A percentile compares a stretch with the other conserved stretches of the same genome.
Evolutionary conservation across 2,329 filamentous ascomycete genomes (phyloP).

Genomic region (Helotiales sp.): DNA sequence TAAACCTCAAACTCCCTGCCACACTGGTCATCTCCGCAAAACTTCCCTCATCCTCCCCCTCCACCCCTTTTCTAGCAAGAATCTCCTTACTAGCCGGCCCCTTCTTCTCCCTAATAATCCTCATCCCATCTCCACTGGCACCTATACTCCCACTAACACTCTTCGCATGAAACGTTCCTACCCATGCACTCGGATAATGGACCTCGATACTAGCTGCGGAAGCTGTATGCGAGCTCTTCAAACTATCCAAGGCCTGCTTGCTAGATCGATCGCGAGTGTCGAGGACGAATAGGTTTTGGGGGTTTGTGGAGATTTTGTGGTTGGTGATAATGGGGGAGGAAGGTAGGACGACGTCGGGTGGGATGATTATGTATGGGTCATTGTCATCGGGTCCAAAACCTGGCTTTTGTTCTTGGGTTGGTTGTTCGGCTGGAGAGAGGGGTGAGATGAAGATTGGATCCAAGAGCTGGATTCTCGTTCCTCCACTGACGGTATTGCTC

Average conservation of each 20-base stretch:
- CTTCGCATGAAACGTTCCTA: constrained; percentile 27
- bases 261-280: neutral
- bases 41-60: constrained; percentile 23
- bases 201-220: constrained; percentile 23
- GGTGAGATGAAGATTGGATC: constrained; percentile 29
- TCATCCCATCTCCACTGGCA: constrained; percentile 22
- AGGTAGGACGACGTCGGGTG: neutral
- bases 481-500: constrained; percentile 29
- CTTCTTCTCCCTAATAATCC: constrained; percentile 25
- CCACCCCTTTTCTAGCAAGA: constrained; percentile 27
- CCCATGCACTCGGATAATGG: constrained; percentile 30
- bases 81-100: constrained; percentile 24
- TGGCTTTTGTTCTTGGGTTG: constrained; percentile 1
- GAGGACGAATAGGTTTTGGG: constrained; percentile 7
- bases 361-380: constrained; percentile 23
- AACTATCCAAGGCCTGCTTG: constrained; percentile 17
- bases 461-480: constrained; percentile 22
- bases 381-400: constrained; percentile 16
- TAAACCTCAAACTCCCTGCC: constrained; percentile 24
- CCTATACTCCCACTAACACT: constrained; percentile 27
- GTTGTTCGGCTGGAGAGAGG: constrained; percentile 5
- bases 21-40: constrained; percentile 24
- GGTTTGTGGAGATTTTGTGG: neutral
- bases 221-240: constrained; percentile 25
- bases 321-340: no score